Evolutionary conservation across 768 basidiomycete genomes (phyloP).

Genomic region (Lentinula lateritia): DNA sequence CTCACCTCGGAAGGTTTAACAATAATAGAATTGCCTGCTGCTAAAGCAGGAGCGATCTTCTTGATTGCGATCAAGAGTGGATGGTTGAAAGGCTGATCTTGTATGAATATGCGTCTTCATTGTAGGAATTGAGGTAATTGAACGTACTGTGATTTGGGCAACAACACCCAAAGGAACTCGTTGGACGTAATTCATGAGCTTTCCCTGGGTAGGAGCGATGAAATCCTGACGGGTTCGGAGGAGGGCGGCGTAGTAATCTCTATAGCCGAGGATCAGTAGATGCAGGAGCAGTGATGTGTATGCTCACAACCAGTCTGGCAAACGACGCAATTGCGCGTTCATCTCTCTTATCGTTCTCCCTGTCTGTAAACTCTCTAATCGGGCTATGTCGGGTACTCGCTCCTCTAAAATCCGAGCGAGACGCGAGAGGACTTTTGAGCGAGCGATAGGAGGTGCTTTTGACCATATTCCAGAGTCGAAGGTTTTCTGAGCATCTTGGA

Average conservation of each 20-base stretch:
- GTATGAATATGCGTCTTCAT: neutral
- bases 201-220: constrained; percentile 76
- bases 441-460: constrained; percentile 45
- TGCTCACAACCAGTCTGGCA: constrained; percentile 89
- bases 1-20: constrained; percentile 77
- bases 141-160: constrained; percentile 71
- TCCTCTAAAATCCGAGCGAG: constrained; percentile 60
- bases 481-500: constrained; percentile 47
- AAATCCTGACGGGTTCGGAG: constrained; percentile 65
- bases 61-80: constrained; percentile 86
- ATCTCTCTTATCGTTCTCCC: constrained; percentile 82
- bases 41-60: constrained; percentile 82
- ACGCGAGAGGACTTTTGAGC: constrained; percentile 59
- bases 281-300: too few species aligned
- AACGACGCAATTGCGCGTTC: constrained; percentile 67
- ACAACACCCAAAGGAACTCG: constrained; percentile 85
- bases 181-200: constrained; percentile 72
- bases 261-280: constrained; percentile 19
- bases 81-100: constrained; percentile 75
- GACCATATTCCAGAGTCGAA: constrained; percentile 76
- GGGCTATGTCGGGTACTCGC: constrained; percentile 52
- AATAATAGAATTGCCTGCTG: constrained; percentile 79
- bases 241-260: constrained; percentile 74
- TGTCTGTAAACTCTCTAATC: constrained; percentile 69
- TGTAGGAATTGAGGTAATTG: neutral